Conservation (phyloP, 2,329 filamentous ascomycete species). For the Cladosporium sp. region DNA sequence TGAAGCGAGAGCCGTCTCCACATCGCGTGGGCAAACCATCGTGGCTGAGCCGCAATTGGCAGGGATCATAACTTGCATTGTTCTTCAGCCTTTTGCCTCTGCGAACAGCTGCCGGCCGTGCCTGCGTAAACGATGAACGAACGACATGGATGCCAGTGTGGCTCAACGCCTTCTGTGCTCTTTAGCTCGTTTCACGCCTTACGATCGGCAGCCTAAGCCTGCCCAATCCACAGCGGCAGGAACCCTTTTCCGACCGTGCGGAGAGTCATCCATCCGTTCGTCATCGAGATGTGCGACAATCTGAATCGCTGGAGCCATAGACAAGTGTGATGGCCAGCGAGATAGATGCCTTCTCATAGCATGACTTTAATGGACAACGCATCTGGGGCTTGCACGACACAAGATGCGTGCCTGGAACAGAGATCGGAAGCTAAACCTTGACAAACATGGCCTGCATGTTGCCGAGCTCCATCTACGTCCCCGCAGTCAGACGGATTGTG, state of each 20-base stretch:
- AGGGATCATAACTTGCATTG: background rate
- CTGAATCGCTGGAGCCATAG: no score
- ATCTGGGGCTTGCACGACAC: no score
- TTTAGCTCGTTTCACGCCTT: background rate
- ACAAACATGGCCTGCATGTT: background rate
- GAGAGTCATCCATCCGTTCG: background rate
- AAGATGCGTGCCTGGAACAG: no score
- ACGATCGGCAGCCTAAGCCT: background rate
- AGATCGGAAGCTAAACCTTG: background rate
- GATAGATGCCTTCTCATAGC: no score
- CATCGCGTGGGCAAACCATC: background rate
- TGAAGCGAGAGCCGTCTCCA: background rate
- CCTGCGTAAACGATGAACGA: background rate
- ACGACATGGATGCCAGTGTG: background rate
- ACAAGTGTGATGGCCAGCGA: no score
- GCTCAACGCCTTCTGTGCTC: background rate
- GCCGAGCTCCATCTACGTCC: slow-evolving; percentile 1
- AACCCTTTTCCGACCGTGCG: slow-evolving; percentile 3
- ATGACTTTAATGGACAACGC: no score
- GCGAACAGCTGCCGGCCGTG: background rate
- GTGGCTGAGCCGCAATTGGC: background rate
- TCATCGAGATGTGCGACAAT: background rate
- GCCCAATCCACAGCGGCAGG: slow-evolving; percentile 2
- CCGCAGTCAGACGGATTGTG: background rate
- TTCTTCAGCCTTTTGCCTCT: background rate